phyloP scores from a whole-genome alignment of 805 yeast genomes.

The Pichia manshurica region DNA sequence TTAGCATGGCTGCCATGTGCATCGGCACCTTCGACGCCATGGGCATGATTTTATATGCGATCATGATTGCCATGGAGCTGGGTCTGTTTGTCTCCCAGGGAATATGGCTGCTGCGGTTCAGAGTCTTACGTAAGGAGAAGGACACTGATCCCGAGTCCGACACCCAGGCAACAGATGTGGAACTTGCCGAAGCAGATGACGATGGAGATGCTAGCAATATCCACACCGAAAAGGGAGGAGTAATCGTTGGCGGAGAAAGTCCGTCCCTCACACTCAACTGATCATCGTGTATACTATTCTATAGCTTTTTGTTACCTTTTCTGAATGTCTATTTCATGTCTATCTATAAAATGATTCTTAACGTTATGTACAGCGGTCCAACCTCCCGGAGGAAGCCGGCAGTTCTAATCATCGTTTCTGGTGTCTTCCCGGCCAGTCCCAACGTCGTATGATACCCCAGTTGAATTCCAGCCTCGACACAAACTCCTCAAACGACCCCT shows the following conservation, averaged over 20 bases:
- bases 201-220: background rate
- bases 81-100: slow-evolving; percentile 72
- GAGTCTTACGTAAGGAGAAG: slow-evolving; percentile 11
- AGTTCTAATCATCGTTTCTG: background rate
- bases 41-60: slow-evolving; percentile 71
- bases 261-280: background rate
- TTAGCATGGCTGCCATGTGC: slow-evolving; percentile 55
- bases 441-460: slow-evolving; percentile 28
- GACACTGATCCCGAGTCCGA: background rate
- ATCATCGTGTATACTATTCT: background rate
- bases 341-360: background rate
- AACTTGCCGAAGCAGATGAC: too few relatives aligned
- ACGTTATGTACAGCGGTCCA: too few relatives aligned
- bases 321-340: background rate
- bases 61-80: slow-evolving; percentile 68
- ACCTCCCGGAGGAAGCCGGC: too few relatives aligned
- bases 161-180: too few relatives aligned
- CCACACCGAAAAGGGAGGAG: background rate
- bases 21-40: slow-evolving; percentile 65
- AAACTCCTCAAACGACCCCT: slow-evolving; percentile 23
- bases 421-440: slow-evolving; percentile 28
- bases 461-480: slow-evolving; percentile 21
- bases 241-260: background rate
- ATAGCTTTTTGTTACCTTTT: background rate
- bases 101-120: slow-evolving; percentile 58